Evolutionary conservation across 225 moss, liverwort and hornwort species (phyloP).

Genomic region (Marchantia polymorpha): DNA sequence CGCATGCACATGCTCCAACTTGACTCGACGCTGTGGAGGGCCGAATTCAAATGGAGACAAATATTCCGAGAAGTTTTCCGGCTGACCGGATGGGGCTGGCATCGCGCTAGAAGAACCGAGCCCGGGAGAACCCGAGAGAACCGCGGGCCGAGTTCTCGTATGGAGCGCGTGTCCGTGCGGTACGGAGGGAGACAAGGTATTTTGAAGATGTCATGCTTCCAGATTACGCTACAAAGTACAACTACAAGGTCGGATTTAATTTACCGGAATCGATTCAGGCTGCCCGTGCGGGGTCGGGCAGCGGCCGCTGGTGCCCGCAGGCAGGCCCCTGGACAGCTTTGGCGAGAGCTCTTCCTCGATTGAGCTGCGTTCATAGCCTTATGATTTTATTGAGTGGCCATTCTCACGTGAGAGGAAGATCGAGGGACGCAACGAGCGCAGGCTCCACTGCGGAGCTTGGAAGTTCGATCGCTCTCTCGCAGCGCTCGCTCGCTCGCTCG

Average conservation of each 20-base stretch:
- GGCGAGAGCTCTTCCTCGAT: not conserved
- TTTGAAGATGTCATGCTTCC: not conserved
- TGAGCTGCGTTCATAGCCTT: not conserved
- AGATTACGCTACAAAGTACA: not conserved
- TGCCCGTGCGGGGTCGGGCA: slow-evolving; percentile 2
- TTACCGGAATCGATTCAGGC: not conserved
- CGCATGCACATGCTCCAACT: slow-evolving; percentile 5
- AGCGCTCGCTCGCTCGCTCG: not conserved
- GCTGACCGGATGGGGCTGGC: not conserved
- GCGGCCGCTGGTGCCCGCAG: not conserved
- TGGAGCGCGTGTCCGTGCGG: not conserved
- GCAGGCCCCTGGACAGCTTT: not conserved
- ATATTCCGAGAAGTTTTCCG: not conserved
- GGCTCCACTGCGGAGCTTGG: not conserved
- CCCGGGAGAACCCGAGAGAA: not conserved
- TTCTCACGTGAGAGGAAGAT: slow-evolving; percentile 13
- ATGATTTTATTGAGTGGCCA: not conserved
- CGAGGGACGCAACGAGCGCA: not conserved
- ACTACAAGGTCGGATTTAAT: not conserved
- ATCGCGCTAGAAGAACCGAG: not conserved
- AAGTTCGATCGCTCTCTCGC: not conserved
- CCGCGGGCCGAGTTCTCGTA: not conserved
- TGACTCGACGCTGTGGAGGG: not conserved
- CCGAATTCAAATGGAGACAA: not conserved
- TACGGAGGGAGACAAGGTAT: slow-evolving; percentile 4